These are phyloP conservation scores for Moesziomyces parantarcticus DNA, from an alignment of 1,284 basidiomycete species.

Conservation along the genomic window DNA sequence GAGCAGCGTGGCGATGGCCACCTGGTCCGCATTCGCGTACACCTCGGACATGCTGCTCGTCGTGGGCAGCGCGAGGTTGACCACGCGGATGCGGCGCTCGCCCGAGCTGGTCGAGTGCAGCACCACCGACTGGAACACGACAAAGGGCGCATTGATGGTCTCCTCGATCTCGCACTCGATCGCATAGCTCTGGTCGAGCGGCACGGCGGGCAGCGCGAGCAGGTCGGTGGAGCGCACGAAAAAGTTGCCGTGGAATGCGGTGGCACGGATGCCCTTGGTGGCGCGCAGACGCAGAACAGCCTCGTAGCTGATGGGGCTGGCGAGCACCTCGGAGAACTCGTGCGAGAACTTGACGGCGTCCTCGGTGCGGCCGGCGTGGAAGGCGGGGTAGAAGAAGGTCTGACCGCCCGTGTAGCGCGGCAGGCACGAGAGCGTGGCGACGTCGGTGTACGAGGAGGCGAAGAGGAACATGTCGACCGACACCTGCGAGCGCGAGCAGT, in stretches of 20 bases:
- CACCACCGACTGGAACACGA: conserved; percentile 95
- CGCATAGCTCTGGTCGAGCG: conserved; percentile 94
- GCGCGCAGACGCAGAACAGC: conserved; percentile 97
- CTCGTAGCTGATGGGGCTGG: conserved; percentile 94
- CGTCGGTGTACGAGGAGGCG: conserved; percentile 91
- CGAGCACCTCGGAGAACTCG: conserved; percentile 91
- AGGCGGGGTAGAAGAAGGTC: conserved; percentile 98
- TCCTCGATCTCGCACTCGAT: conserved; percentile 99
- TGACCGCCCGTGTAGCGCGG: conserved; percentile 98
- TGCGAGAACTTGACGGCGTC: conserved; percentile 98
- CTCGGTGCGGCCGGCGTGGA: conserved; percentile 91
- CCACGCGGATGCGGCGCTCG: conserved; percentile 94
- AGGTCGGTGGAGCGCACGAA: conserved; percentile 98
- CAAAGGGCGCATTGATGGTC: conserved; percentile 88
- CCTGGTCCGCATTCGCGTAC: conserved; percentile 93
- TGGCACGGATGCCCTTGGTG: conserved; percentile 84
- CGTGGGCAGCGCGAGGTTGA: conserved; percentile 91
- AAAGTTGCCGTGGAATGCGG: conserved; percentile 99
- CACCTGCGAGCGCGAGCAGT: conserved; percentile 95
- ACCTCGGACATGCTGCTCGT: conserved; percentile 92
- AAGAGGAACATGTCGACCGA: conserved; percentile 99
- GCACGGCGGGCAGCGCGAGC: conserved; percentile 94
- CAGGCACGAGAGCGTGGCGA: conserved; percentile 88
- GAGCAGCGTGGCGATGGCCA: conserved; percentile 87
- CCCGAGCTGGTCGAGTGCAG: conserved; percentile 95